Conservation (phyloP, 2,329 filamentous ascomycete genomes). For the Epichloe sylvatica region DNA sequence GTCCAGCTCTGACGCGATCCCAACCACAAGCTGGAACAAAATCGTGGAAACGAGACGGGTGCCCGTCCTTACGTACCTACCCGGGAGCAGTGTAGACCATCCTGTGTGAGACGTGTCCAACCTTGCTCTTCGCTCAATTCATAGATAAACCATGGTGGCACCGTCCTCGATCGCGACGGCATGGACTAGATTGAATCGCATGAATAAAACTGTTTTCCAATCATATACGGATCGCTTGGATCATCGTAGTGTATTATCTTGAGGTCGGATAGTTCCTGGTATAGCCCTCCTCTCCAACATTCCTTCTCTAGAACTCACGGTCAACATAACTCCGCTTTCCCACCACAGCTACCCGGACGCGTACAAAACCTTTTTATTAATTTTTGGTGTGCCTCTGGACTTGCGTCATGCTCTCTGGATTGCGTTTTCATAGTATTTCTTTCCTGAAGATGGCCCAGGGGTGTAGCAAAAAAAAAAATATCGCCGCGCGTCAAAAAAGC, state of each 20-base stretch:
- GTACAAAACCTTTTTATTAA: neutral
- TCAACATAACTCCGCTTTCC: conserved; percentile 2
- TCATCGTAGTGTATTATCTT: conserved; percentile 25
- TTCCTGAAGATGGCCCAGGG: neutral
- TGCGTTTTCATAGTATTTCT: neutral
- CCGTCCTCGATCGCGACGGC: too few species aligned
- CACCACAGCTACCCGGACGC: conserved; percentile 9
- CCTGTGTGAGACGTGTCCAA: too few species aligned
- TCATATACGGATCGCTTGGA: conserved; percentile 2
- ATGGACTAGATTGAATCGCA: too few species aligned
- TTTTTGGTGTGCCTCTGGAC: neutral
- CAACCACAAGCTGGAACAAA: too few species aligned
- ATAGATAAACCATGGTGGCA: too few species aligned
- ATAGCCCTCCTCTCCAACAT: conserved; percentile 10
- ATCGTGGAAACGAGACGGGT: too few species aligned
- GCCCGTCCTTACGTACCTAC: too few species aligned
- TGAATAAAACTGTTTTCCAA: neutral
- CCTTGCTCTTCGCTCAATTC: too few species aligned
- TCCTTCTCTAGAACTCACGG: neutral
- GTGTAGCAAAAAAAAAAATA: neutral
- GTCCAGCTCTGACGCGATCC: too few species aligned
- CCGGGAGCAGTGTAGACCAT: too few species aligned
- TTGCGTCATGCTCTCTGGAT: neutral
- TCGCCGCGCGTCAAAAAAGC: conserved; percentile 7
- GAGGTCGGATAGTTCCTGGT: conserved; percentile 13